Conservation (phyloP, 768 basidiomycete genomes). For the Trametopsis cervina region DNA sequence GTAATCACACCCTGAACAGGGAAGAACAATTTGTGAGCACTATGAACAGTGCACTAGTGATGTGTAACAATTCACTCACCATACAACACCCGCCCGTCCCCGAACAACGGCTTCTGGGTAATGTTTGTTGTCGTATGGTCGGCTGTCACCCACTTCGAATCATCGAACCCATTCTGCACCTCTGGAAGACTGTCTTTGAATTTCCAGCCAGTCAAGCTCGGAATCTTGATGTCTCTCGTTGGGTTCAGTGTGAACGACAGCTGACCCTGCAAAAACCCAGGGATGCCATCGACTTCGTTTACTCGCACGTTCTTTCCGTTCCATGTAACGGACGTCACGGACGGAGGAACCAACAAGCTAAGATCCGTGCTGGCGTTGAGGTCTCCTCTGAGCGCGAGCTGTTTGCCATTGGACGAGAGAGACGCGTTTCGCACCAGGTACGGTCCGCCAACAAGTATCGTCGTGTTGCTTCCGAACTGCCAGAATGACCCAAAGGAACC, state of each 20-base stretch:
- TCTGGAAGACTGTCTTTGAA: conserved; percentile 75
- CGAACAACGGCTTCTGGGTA: conserved; percentile 52
- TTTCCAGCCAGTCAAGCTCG: conserved; percentile 61
- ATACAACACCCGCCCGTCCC: conserved; percentile 72
- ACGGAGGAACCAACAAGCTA: conserved; percentile 55
- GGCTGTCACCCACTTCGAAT: conserved; percentile 57
- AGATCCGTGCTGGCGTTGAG: conserved; percentile 51
- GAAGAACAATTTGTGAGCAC: not conserved
- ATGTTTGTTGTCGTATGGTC: conserved; percentile 71
- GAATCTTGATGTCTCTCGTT: conserved; percentile 29
- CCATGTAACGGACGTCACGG: conserved; percentile 55
- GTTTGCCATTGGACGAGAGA: conserved; percentile 17
- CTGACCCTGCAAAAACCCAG: conserved; percentile 44
- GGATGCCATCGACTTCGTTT: conserved; percentile 25
- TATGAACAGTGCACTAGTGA: not conserved
- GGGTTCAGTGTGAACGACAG: conserved; percentile 30
- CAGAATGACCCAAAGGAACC: conserved; percentile 53
- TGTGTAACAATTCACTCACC: conserved; percentile 21
- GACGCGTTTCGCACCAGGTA: conserved; percentile 38
- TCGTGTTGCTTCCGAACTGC: conserved; percentile 65
- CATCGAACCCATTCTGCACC: conserved; percentile 47
- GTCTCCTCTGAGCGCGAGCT: conserved; percentile 62
- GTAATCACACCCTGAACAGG: conserved; percentile 61
- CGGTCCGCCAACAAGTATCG: conserved; percentile 48
- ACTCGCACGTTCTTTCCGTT: conserved; percentile 48